These are phyloP conservation scores for Xylaria sp. DNA, from an alignment of 2,329 filamentous ascomycete species.

Conservation along the genomic window DNA sequence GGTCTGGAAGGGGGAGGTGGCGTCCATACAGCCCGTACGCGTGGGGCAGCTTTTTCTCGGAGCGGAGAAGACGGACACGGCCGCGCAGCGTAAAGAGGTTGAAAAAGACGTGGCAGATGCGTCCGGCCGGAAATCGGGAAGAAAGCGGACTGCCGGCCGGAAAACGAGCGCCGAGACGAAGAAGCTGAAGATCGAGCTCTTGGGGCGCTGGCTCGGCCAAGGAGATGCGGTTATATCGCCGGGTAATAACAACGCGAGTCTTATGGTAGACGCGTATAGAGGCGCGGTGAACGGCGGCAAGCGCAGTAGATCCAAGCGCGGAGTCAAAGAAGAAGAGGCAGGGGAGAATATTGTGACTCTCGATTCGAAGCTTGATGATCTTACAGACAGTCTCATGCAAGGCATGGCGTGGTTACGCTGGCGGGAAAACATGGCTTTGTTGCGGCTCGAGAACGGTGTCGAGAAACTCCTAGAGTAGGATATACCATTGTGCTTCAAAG, in stretches of 20 bases:
- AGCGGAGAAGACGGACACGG: not conserved
- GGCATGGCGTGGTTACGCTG: slow-evolving; percentile 81
- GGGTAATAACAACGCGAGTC: slow-evolving; percentile 25
- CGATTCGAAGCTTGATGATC: slow-evolving; percentile 76
- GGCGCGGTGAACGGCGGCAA: not conserved
- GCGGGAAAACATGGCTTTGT: slow-evolving; percentile 67
- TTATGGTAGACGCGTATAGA: slow-evolving; percentile 34
- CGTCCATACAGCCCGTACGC: slow-evolving; percentile 54
- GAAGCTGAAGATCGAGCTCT: slow-evolving; percentile 71
- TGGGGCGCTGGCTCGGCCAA: slow-evolving; percentile 63
- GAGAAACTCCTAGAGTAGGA: slow-evolving; percentile 31
- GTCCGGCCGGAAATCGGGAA: slow-evolving; percentile 32
- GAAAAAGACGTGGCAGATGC: slow-evolving; percentile 36
- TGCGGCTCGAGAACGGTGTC: slow-evolving; percentile 48
- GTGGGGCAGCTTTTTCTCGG: slow-evolving; percentile 41
- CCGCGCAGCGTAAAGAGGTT: slow-evolving; percentile 7
- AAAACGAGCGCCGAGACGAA: slow-evolving; percentile 58
- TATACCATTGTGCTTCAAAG: not conserved
- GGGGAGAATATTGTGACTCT: slow-evolving; percentile 31
- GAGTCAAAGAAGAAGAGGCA: slow-evolving; percentile 43
- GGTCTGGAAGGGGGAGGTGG: slow-evolving; percentile 56
- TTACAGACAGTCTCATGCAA: slow-evolving; percentile 83
- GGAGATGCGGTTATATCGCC: slow-evolving; percentile 39
- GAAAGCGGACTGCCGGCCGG: slow-evolving; percentile 28
- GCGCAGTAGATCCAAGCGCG: slow-evolving; percentile 16